Percentiles rank a stretch among this genome's conserved stretches.
Conservation (phyloP, 768 basidiomycete genomes). For the Boletus sp. region DNA sequence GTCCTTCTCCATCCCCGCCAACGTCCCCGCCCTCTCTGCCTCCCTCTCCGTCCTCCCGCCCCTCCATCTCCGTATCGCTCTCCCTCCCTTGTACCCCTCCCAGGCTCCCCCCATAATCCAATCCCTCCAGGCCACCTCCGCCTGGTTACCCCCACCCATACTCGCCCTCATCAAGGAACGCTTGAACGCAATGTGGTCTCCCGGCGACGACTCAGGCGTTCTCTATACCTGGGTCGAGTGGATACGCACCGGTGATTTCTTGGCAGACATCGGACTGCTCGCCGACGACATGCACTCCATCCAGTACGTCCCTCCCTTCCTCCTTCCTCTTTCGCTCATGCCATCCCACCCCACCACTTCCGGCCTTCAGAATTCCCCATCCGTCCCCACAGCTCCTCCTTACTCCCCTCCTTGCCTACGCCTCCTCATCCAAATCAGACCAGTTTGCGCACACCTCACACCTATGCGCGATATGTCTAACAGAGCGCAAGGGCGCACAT, state of each 20-base stretch:
- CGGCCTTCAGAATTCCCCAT: constrained; percentile 42
- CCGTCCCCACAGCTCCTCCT: constrained; percentile 54
- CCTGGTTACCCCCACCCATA: constrained; percentile 50
- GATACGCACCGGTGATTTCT: constrained; percentile 65
- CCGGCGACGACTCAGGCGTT: constrained; percentile 47
- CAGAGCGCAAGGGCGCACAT: constrained; percentile 67
- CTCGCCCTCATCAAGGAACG: constrained; percentile 36
- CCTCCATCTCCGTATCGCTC: constrained; percentile 51
- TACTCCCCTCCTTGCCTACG: constrained; percentile 47
- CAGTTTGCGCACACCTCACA: constrained; percentile 67
- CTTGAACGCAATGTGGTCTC: constrained; percentile 56
- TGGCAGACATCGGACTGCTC: constrained; percentile 44
- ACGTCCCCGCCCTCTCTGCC: neutral
- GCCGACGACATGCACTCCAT: constrained; percentile 33
- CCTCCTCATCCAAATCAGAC: constrained; percentile 43
- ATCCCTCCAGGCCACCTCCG: constrained; percentile 53
- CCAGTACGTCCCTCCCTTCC: constrained; percentile 15
- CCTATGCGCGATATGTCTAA: constrained; percentile 75
- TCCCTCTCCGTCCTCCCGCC: constrained; percentile 60
- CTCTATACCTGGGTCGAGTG: constrained; percentile 74
- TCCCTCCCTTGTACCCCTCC: constrained; percentile 58
- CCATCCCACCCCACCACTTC: constrained; percentile 1
- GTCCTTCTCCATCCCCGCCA: neutral
- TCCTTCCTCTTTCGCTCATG: constrained; percentile 31
- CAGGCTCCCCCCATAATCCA: constrained; percentile 50